Evolutionary conservation across 1,284 basidiomycete species (phyloP), one percentile per base, ranked within the genome.

Genomic region (Trichosporon sp.): DNA sequence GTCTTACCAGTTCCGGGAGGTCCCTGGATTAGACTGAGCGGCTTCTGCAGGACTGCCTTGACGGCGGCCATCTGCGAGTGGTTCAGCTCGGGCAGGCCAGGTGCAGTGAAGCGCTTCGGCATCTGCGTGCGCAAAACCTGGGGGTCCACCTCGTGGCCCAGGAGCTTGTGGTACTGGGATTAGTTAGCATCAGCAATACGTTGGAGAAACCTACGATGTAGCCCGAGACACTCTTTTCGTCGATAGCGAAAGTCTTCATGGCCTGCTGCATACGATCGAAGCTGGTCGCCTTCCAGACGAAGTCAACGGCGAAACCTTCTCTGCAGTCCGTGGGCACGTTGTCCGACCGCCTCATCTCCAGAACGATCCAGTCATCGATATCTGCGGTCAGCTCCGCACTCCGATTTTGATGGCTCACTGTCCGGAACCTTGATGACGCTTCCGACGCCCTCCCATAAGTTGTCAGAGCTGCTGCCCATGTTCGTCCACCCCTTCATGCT

Each of bases 381-480:
- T 98, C 95, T 96, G 77, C 0, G 1, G 65, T 71, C 12, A 43
- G 74, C 16, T 19, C 4, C 12, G 40, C 1, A 2, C 2, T 10
- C n/a, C 12, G 6, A 1, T n/a, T 0, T 67, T 2, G 38, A 14
- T 32, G 8, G 83, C 86, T 78, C 78, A 97, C 95, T 98, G 85
- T 99, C 98, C n/a, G 96, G 96, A 70, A 98, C 94, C 87, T 99
- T 99, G 86, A 98, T 91, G 75, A 99, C 97, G 84, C 98, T 95
- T 0, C 97, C 96, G 21, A 96, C 91, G 0, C 96, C 96, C 79
- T 99, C 96, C 97, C 97, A 99, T 2, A 75, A 73, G 46, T 77
- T 76, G 65, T 79, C 78, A 2, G 70, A 73, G 8, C 56, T 37
- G 19, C 61, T 54, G 11, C 74, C 76, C 48, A 73, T 74, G n/a